A percentile compares a stretch with the other conserved stretches of the same genome.
Evolutionary conservation across 2,329 filamentous ascomycete species (phyloP).

Genomic region (Epichloe bromicola): DNA sequence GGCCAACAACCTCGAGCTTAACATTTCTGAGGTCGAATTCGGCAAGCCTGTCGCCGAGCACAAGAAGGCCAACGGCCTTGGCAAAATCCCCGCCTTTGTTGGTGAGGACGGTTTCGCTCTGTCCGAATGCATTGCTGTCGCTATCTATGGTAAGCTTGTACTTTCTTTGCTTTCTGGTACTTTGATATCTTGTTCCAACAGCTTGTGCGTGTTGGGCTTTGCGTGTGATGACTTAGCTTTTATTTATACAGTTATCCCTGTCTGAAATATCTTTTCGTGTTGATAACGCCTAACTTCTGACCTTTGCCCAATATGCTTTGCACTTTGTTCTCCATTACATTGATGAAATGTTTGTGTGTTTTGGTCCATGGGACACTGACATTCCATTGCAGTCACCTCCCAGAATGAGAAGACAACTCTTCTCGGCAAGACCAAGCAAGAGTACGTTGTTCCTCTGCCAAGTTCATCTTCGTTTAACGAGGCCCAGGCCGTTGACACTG

Average conservation of each 20-base stretch:
- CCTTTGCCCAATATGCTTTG: conserved; percentile 17
- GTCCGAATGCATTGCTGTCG: conserved; percentile 84
- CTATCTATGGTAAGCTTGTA: conserved; percentile 78
- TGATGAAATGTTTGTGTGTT: neutral
- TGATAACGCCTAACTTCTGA: conserved; percentile 87
- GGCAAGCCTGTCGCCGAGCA: conserved; percentile 61
- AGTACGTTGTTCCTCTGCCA: conserved; percentile 42
- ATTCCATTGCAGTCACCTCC: conserved; percentile 61
- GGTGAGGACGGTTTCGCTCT: conserved; percentile 85
- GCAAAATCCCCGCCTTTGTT: conserved; percentile 87
- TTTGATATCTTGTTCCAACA: neutral
- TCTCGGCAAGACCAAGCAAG: conserved; percentile 99
- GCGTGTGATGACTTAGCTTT: conserved; percentile 58
- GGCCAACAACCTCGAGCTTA: conserved; percentile 89
- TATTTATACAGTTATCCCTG: conserved; percentile 92
- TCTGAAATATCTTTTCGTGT: conserved; percentile 71
- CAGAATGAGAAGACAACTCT: conserved; percentile 99
- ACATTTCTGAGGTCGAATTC: conserved; percentile 62
- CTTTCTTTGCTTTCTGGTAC: neutral
- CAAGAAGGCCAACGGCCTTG: conserved; percentile 71
- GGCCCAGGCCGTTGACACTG: conserved; percentile 12
- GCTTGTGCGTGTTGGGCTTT: neutral
- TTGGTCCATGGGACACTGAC: conserved; percentile 17
- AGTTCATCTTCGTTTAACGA: neutral
- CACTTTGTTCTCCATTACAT: neutral